phyloP scores from a whole-genome alignment of 2,329 filamentous ascomycete genomes.

The Magnaporthiopsis incrustans region DNA sequence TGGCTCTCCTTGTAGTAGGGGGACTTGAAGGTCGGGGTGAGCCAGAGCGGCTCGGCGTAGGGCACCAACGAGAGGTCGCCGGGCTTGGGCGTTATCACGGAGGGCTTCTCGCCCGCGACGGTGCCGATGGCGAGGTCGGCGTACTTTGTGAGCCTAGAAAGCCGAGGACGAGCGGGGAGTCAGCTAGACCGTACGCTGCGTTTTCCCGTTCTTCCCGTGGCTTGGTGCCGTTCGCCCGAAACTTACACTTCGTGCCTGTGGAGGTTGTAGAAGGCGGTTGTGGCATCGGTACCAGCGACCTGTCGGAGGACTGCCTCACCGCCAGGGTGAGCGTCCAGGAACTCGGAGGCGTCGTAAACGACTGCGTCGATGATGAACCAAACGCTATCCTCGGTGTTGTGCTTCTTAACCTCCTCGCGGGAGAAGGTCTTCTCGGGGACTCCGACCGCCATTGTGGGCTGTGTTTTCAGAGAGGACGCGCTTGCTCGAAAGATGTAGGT shows the following conservation, averaged over 20 bases:
- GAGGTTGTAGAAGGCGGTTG: conserved; percentile 80
- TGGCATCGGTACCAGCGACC: conserved; percentile 75
- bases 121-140: conserved; percentile 66
- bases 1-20: conserved; percentile 78
- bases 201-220: neutral
- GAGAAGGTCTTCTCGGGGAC: conserved; percentile 42
- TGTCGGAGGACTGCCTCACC: conserved; percentile 73
- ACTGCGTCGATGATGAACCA: conserved; percentile 83
- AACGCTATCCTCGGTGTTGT: conserved; percentile 62
- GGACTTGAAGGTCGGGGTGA: conserved; percentile 66
- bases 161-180: neutral
- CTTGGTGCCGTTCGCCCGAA: neutral
- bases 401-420: conserved; percentile 56
- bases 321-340: conserved; percentile 77
- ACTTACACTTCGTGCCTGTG: conserved; percentile 70
- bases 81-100: conserved; percentile 59
- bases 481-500: neutral
- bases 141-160: conserved; percentile 59
- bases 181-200: neutral
- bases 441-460: conserved; percentile 22
- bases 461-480: neutral
- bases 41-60: conserved; percentile 80
- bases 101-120: conserved; percentile 64
- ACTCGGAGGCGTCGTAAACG: conserved; percentile 82
- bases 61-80: conserved; percentile 72